These are phyloP conservation scores for Solanum chmielewskii DNA, from an alignment of 257 asterid species.

Conservation along the genomic window DNA sequence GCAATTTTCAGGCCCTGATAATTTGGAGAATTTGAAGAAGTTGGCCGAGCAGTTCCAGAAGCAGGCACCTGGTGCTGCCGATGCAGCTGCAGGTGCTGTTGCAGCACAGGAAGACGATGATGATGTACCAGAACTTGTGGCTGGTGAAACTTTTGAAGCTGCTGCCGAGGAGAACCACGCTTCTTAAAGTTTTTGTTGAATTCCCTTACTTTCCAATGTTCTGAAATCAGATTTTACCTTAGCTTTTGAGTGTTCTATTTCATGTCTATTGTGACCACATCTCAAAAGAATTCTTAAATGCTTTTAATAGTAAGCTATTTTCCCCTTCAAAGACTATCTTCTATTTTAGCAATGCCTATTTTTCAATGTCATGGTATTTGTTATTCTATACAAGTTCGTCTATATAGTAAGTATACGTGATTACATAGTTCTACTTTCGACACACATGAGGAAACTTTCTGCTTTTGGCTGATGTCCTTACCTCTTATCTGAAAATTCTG, in stretches of 20 bases:
- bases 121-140: conserved; percentile 69
- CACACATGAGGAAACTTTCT: neutral
- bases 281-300: conserved; percentile 5
- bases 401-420: neutral
- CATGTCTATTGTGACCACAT: conserved; percentile 10
- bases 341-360: neutral
- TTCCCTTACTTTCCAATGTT: conserved; percentile 17
- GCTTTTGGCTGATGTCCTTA: neutral
- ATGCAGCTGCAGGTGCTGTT: conserved; percentile 3
- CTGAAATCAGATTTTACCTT: conserved; percentile 19
- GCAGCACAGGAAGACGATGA: conserved; percentile 44
- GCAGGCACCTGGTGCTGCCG: conserved; percentile 40
- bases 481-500: neutral
- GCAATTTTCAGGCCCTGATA: conserved; percentile 52
- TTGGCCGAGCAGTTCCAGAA: conserved; percentile 75
- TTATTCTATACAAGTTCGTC: neutral
- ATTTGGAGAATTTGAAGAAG: conserved; percentile 70
- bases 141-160: conserved; percentile 65
- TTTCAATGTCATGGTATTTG: neutral
- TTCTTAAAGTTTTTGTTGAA: conserved; percentile 14
- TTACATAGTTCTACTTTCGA: neutral
- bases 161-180: conserved; percentile 57
- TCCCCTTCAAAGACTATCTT: neutral
- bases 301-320: conserved; percentile 1
- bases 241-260: conserved; percentile 3